These are phyloP conservation scores for Colletotrichum lini DNA, from an alignment of 2,329 filamentous ascomycete genomes.

Conservation along the genomic window DNA sequence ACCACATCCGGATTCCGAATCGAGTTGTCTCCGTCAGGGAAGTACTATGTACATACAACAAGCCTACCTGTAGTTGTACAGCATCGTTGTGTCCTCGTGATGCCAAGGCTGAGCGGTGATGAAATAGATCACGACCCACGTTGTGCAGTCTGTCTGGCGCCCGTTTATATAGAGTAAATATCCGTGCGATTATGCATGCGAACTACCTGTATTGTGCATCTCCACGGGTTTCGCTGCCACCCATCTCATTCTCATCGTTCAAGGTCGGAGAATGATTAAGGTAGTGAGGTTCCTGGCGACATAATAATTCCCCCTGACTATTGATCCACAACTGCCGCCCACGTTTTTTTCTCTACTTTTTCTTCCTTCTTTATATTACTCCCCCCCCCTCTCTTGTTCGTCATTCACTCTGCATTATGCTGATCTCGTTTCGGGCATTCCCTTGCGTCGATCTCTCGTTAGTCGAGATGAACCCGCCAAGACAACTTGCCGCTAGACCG, in stretches of 20 bases:
- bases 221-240: too few relatives aligned
- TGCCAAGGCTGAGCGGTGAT: background rate
- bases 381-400: constrained; percentile 3
- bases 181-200: too few relatives aligned
- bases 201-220: too few relatives aligned
- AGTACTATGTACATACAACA: too few relatives aligned
- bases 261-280: constrained; percentile 3
- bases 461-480: constrained; percentile 38
- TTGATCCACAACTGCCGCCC: constrained; percentile 27
- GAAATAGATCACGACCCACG: background rate
- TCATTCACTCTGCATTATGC: background rate
- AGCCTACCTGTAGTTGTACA: too few relatives aligned
- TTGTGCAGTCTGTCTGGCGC: background rate
- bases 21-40: background rate
- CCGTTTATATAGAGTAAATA: background rate
- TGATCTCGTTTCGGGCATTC: constrained; percentile 26
- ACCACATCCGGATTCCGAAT: background rate
- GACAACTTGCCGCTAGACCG: constrained; percentile 21
- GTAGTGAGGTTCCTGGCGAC: constrained; percentile 22
- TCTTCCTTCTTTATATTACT: background rate
- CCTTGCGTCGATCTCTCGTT: constrained; percentile 31
- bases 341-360: constrained; percentile 1
- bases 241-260: background rate
- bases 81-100: background rate
- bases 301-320: constrained; percentile 27